Conservation (phyloP, 1,284 basidiomycete genomes). For the Austropuccinia psidii region DNA sequence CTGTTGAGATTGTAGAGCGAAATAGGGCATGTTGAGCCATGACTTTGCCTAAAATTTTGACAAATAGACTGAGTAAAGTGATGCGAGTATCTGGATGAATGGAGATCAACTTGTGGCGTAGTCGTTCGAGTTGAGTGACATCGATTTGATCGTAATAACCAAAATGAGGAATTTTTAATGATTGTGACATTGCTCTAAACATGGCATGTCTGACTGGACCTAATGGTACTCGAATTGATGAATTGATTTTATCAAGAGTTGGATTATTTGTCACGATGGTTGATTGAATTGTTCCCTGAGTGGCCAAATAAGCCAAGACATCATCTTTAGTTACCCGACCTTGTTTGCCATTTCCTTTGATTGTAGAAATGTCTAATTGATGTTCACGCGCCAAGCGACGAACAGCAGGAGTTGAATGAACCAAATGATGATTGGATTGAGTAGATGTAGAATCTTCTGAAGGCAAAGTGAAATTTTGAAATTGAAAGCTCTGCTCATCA, state of each 20-base stretch:
- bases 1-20: conserved; percentile 45
- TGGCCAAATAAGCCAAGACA: conserved; percentile 48
- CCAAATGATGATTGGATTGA: conserved; percentile 44
- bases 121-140: conserved; percentile 64
- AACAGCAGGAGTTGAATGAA: conserved; percentile 68
- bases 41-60: conserved; percentile 73
- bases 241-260: background rate
- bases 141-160: conserved; percentile 74
- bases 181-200: conserved; percentile 47
- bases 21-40: conserved; percentile 78
- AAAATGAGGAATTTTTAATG: conserved; percentile 61
- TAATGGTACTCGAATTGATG: conserved; percentile 39
- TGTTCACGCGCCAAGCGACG: conserved; percentile 65
- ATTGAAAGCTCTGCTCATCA: no score
- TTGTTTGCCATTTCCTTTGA: conserved; percentile 64
- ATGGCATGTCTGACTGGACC: conserved; percentile 45
- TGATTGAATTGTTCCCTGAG: background rate
- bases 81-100: conserved; percentile 54
- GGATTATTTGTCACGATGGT: background rate
- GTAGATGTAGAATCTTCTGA: conserved; percentile 37
- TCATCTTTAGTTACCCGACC: conserved; percentile 70
- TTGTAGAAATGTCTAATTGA: conserved; percentile 54
- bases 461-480: conserved; percentile 36
- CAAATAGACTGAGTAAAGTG: conserved; percentile 73
- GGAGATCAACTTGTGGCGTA: conserved; percentile 50